Evolutionary conservation across 768 basidiomycete species (phyloP).

Genomic region (Trametes coccinea): DNA sequence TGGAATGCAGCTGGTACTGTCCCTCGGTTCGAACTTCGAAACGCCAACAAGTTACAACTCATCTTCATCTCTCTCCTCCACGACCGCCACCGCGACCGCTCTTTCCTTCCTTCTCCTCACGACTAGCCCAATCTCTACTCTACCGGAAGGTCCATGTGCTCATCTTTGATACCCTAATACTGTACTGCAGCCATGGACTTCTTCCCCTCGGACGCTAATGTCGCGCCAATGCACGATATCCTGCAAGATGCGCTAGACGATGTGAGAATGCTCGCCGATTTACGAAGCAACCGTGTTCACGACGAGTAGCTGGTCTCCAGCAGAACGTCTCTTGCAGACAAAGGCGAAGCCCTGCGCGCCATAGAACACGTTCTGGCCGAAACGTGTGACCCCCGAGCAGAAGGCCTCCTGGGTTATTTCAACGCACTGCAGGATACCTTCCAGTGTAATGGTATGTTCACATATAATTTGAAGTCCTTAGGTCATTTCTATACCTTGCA

Average conservation of each 20-base stretch:
- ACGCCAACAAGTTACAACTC: neutral
- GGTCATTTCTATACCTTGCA: neutral
- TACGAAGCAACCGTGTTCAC: neutral
- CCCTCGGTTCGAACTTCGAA: constrained; percentile 12
- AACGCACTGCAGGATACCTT: constrained; percentile 74
- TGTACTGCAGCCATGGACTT: constrained; percentile 6
- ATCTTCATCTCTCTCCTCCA: neutral
- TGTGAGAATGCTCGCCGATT: constrained; percentile 41
- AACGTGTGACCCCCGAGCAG: constrained; percentile 39
- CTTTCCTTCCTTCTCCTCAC: neutral
- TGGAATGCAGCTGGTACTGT: neutral
- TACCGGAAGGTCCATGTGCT: neutral
- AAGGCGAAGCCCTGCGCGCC: constrained; percentile 51
- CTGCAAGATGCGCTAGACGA: constrained; percentile 69
- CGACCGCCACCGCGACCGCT: constrained; percentile 3
- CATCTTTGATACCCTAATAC: neutral
- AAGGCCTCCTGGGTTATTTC: constrained; percentile 53
- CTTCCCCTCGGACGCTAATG: neutral
- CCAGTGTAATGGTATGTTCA: constrained; percentile 73
- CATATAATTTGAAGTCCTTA: constrained; percentile 1
- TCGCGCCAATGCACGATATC: constrained; percentile 40
- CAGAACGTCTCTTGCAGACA: constrained; percentile 51
- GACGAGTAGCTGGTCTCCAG: constrained; percentile 59
- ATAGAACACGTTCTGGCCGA: constrained; percentile 53
- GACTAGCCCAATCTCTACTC: neutral